A percentile compares a stretch with the other conserved stretches of the same genome.
phyloP scores from a whole-genome alignment of 2,329 filamentous ascomycete species.

The Tolypocladium ophioglossoides region DNA sequence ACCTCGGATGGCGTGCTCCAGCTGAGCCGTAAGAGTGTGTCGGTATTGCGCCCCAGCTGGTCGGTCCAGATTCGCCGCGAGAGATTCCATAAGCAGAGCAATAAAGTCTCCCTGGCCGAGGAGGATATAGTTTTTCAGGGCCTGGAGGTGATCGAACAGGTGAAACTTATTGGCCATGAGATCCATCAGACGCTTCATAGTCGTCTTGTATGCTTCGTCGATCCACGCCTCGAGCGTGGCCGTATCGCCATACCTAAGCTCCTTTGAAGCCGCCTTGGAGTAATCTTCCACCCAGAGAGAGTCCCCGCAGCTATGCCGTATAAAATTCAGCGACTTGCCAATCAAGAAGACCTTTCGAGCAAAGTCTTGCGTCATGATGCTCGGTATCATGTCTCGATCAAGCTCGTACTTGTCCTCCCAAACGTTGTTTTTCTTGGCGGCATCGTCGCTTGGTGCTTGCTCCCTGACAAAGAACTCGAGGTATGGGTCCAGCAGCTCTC shows the following conservation, averaged over 20 bases:
- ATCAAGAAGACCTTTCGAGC: slow-evolving; percentile 95
- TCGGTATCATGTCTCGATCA: slow-evolving; percentile 76
- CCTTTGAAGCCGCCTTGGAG: slow-evolving; percentile 84
- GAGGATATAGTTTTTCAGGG: slow-evolving; percentile 88
- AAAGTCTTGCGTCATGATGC: slow-evolving; percentile 87
- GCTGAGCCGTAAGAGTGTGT: slow-evolving; percentile 91
- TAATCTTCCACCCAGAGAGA: slow-evolving; percentile 93
- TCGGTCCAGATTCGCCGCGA: slow-evolving; percentile 84
- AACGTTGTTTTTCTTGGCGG: slow-evolving; percentile 57
- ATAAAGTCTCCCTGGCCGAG: slow-evolving; percentile 97
- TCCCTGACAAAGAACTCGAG: slow-evolving; percentile 92
- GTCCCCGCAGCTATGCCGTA: slow-evolving; percentile 89
- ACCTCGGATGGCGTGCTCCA: slow-evolving; percentile 93
- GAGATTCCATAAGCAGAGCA: slow-evolving; percentile 89
- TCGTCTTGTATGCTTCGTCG: slow-evolving; percentile 94
- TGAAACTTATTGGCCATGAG: slow-evolving; percentile 95
- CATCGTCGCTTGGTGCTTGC: slow-evolving; percentile 46
- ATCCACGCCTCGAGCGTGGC: slow-evolving; percentile 87
- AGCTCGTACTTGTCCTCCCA: slow-evolving; percentile 98
- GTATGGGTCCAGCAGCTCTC: slow-evolving; percentile 93
- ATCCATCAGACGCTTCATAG: slow-evolving; percentile 88
- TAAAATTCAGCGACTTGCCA: slow-evolving; percentile 96
- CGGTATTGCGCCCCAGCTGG: slow-evolving; percentile 96
- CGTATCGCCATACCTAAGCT: slow-evolving; percentile 86
- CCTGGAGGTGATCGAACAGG: slow-evolving; percentile 82